Evolutionary conservation across 2,329 filamentous ascomycete species (phyloP).

Genomic region (Monilinia vaccinii-corymbosi): DNA sequence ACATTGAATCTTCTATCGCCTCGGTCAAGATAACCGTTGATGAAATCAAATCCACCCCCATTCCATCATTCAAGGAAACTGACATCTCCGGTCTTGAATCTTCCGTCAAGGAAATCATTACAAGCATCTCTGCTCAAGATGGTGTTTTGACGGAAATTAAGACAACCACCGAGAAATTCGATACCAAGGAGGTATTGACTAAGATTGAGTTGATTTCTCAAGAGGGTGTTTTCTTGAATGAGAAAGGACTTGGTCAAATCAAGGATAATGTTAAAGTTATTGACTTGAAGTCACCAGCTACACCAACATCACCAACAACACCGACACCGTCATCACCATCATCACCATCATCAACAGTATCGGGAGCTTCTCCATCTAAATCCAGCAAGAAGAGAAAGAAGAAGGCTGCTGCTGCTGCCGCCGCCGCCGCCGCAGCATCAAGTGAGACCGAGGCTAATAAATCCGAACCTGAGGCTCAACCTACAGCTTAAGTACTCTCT

Average conservation of each 20-base stretch:
- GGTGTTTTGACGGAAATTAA: conserved; percentile 21
- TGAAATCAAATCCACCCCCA: conserved; percentile 10
- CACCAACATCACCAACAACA: conserved; percentile 34
- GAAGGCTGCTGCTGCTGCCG: neutral
- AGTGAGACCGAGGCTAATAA: neutral
- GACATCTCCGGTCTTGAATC: conserved; percentile 16
- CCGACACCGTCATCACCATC: conserved; percentile 30
- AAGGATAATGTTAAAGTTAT: conserved; percentile 1
- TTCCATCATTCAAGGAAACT: conserved; percentile 10
- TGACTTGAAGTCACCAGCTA: conserved; percentile 21
- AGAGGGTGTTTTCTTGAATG: conserved; percentile 3
- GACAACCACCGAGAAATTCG: conserved; percentile 14
- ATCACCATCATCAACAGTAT: conserved; percentile 29
- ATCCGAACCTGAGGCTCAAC: neutral
- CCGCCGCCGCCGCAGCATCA: neutral
- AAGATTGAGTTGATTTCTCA: conserved; percentile 5
- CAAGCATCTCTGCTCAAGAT: conserved; percentile 5
- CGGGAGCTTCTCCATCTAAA: conserved; percentile 71
- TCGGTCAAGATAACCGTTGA: conserved; percentile 15
- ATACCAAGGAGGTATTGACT: conserved; percentile 12
- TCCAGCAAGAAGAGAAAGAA: neutral
- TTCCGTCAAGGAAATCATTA: conserved; percentile 13
- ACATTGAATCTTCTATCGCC: conserved; percentile 13
- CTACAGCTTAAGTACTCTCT: neutral
- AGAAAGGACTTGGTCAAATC: conserved; percentile 8